Conservation (phyloP, 169 alveolate genomes). For the Neospora caninum region DNA sequence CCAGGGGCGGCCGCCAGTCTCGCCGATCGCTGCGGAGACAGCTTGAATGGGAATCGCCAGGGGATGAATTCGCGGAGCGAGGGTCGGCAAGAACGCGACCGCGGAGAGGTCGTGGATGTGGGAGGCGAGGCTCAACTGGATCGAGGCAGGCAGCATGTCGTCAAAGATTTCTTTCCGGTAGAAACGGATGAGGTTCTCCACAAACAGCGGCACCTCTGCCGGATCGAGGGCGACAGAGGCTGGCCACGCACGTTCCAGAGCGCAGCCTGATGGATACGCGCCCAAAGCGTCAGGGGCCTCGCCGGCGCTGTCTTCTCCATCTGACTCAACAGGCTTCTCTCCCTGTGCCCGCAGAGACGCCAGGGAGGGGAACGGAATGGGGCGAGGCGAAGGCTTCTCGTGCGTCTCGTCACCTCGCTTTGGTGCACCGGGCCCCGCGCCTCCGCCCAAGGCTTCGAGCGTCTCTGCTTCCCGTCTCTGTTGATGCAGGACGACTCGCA, state of each 20-base stretch:
- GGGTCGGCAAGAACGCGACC: neutral
- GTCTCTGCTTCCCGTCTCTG: neutral
- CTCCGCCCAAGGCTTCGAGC: neutral
- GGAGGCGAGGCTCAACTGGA: neutral
- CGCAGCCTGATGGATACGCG: neutral
- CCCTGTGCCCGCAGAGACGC: neutral
- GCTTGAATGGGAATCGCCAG: neutral
- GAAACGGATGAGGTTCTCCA: neutral
- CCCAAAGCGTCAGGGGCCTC: neutral
- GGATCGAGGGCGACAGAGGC: neutral
- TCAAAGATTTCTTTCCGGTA: neutral
- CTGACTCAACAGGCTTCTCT: neutral
- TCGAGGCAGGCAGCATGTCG: neutral
- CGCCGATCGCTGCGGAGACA: neutral
- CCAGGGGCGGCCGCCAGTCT: conserved; percentile 21
- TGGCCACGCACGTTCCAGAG: neutral
- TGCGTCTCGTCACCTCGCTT: too few relatives aligned
- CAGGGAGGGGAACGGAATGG: neutral
- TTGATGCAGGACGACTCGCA: neutral
- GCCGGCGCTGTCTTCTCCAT: neutral
- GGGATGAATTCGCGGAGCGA: neutral
- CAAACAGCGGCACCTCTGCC: neutral
- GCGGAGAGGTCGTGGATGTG: neutral
- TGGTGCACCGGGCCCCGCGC: too few relatives aligned
- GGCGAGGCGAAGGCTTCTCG: neutral